phyloP scores from a whole-genome alignment of 257 asterid species.

The Petunia secreta region DNA sequence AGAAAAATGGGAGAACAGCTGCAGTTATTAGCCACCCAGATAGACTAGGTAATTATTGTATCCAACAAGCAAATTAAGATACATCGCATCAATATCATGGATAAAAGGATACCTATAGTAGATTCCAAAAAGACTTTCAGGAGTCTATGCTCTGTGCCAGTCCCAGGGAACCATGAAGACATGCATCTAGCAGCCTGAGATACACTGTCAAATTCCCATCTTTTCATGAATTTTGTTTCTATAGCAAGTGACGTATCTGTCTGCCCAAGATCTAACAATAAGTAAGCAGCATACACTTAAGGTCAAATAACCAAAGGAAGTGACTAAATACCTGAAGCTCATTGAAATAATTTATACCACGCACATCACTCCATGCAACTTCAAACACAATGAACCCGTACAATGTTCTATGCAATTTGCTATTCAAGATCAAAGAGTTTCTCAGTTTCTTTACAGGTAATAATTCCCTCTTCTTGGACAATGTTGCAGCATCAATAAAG shows the following conservation, averaged over 20 bases:
- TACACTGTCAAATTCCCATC: slow-evolving; percentile 97
- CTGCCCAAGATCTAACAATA: slow-evolving; percentile 40
- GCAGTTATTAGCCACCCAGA: background rate
- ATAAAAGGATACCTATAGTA: slow-evolving; percentile 51
- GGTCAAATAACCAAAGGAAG: slow-evolving; percentile 8
- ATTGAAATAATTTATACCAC: slow-evolving; percentile 88
- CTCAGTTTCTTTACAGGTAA: slow-evolving; percentile 86
- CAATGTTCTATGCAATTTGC: slow-evolving; percentile 85
- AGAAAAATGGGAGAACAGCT: background rate
- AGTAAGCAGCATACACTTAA: slow-evolving; percentile 12
- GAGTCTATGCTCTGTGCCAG: slow-evolving; percentile 55
- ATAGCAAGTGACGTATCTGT: slow-evolving; percentile 91
- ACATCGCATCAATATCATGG: background rate
- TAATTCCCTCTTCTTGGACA: slow-evolving; percentile 85
- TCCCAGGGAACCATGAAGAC: slow-evolving; percentile 85
- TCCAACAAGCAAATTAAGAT: background rate
- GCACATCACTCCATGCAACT: slow-evolving; percentile 81
- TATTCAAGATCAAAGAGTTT: slow-evolving; percentile 68
- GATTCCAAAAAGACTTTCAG: slow-evolving; percentile 70
- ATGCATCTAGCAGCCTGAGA: slow-evolving; percentile 69
- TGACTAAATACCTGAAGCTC: slow-evolving; percentile 82
- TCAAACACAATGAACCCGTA: slow-evolving; percentile 95
- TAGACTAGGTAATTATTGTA: background rate
- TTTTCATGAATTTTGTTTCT: slow-evolving; percentile 85
- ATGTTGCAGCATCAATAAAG: slow-evolving; percentile 64